Conservation (phyloP, 2,329 filamentous ascomycete species). For the Ophiostoma sp. region DNA sequence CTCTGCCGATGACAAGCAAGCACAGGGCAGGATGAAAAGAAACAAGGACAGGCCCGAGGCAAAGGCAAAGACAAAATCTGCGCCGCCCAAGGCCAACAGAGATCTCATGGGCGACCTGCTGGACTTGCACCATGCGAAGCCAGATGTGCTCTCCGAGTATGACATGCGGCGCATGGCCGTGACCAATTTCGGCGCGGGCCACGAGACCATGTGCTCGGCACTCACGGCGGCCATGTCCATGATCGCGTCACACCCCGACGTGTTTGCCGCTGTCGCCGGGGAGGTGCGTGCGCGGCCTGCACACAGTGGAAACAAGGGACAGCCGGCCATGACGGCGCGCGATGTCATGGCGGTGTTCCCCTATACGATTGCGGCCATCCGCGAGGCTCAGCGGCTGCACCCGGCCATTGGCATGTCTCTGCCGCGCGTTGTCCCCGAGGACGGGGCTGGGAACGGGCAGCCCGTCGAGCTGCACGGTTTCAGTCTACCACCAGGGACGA, state of each 20-base stretch:
- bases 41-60: not conserved
- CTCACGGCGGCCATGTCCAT: slow-evolving; percentile 46
- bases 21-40: not conserved
- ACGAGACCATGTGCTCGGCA: slow-evolving; percentile 51
- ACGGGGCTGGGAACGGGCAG: slow-evolving; percentile 26
- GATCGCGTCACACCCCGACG: slow-evolving; percentile 38
- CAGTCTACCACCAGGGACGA: slow-evolving; percentile 42
- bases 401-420: slow-evolving; percentile 51
- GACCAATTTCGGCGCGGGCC: slow-evolving; percentile 52
- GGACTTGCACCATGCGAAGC: slow-evolving; percentile 41
- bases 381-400: slow-evolving; percentile 47
- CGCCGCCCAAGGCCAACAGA: slow-evolving; percentile 28
- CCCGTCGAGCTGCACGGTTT: slow-evolving; percentile 37
- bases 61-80: not conserved
- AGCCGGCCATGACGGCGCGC: slow-evolving; percentile 29
- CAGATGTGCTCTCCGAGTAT: slow-evolving; percentile 41
- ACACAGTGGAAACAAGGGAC: not conserved
- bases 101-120: slow-evolving; percentile 47
- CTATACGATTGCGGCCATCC: slow-evolving; percentile 44
- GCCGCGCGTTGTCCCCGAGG: slow-evolving; percentile 41
- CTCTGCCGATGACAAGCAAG: not conserved
- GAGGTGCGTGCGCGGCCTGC: slow-evolving; percentile 30
- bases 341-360: slow-evolving; percentile 29
- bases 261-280: slow-evolving; percentile 33
- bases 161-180: slow-evolving; percentile 50